Evolutionary conservation across 192 early-diverging fungal species (phyloP).

Genomic region (Backusella parvicylindrica): DNA sequence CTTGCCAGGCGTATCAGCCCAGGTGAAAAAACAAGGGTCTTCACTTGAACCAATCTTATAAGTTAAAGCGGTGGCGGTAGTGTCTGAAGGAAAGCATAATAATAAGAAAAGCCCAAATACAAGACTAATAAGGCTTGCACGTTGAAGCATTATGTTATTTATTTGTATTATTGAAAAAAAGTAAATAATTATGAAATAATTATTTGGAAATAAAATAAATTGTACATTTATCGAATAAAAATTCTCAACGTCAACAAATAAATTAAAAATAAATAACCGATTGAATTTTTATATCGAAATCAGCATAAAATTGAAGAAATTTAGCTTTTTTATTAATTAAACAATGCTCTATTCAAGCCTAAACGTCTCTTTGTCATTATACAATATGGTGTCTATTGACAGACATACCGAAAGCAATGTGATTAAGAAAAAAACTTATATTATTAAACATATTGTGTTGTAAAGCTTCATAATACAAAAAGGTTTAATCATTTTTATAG

Average conservation of each 20-base stretch:
- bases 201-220: background rate
- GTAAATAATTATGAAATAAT: background rate
- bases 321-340: too few species aligned
- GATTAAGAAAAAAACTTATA: too few species aligned
- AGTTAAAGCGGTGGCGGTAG: conserved; percentile 68
- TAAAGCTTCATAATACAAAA: too few species aligned
- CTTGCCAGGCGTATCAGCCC: conserved; percentile 73
- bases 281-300: background rate
- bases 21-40: conserved; percentile 88
- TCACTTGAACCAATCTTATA: conserved; percentile 88
- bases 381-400: too few species aligned
- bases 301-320: too few species aligned
- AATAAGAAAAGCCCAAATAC: background rate
- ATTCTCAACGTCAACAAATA: background rate
- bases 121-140: background rate
- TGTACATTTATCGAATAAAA: background rate
- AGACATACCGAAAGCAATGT: too few species aligned
- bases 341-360: too few species aligned
- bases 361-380: too few species aligned
- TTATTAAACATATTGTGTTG: too few species aligned
- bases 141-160: background rate
- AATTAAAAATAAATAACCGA: background rate
- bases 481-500: too few species aligned
- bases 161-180: background rate
- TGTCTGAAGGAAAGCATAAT: background rate